phyloP scores from a whole-genome alignment of 1,284 basidiomycete genomes.

The Irpex lacteus region DNA sequence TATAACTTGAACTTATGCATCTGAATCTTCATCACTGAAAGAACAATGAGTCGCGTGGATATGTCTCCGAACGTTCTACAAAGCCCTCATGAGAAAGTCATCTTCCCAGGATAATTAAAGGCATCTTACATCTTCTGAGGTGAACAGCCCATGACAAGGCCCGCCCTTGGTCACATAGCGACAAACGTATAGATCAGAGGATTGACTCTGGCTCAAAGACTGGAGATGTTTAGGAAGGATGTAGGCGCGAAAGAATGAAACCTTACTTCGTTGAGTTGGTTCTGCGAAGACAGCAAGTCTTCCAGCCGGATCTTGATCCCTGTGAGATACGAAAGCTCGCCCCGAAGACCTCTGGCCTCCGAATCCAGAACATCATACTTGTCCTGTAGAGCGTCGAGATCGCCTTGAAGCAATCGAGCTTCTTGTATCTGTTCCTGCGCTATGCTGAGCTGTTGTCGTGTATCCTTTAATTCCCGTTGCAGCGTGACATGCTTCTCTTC shows the following conservation, averaged over 20 bases:
- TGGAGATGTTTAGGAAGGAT: neutral
- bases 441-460: neutral
- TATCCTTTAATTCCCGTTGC: neutral
- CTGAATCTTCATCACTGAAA: neutral
- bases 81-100: neutral
- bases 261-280: neutral
- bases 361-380: neutral
- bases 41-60: neutral
- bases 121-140: neutral
- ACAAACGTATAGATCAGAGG: neutral
- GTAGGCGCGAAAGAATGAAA: neutral
- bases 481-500: conserved; percentile 8
- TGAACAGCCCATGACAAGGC: neutral
- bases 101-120: no score
- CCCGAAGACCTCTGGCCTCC: neutral
- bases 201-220: neutral
- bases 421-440: neutral
- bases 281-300: neutral
- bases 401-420: neutral
- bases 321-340: neutral
- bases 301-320: neutral
- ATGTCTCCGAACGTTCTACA: neutral
- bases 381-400: neutral
- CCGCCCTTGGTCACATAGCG: neutral
- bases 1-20: neutral